Percentiles rank a stretch among this genome's conserved stretches.
Evolutionary conservation across 1,139 yeast genomes (phyloP).

Genomic region (Fermentozyma sake): DNA sequence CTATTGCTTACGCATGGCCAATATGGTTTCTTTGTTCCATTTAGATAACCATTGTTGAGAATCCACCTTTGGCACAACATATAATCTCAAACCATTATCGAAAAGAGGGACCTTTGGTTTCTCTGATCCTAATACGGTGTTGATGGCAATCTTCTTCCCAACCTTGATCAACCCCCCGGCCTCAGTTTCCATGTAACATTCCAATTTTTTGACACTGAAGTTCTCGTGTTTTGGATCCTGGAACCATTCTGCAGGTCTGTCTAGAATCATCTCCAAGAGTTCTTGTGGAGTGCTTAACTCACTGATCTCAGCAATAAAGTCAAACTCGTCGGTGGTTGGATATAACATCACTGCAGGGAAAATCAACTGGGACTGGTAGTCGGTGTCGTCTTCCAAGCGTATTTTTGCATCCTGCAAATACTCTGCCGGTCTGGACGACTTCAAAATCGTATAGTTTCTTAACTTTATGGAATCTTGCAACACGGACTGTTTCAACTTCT

Average conservation of each 20-base stretch:
- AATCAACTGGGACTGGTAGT: conserved; percentile 72
- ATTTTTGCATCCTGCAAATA: conserved; percentile 44
- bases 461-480: conserved; percentile 51
- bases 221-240: conserved; percentile 56
- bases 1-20: conserved; percentile 38
- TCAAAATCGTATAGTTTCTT: conserved; percentile 49
- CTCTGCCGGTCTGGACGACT: conserved; percentile 49
- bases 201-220: conserved; percentile 56
- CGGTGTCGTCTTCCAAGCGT: conserved; percentile 63
- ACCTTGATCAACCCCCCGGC: conserved; percentile 83
- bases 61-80: conserved; percentile 73
- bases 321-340: conserved; percentile 84
- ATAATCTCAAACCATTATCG: conserved; percentile 69
- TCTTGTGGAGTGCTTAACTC: conserved; percentile 65
- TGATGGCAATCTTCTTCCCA: conserved; percentile 71
- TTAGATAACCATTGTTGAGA: conserved; percentile 59
- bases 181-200: conserved; percentile 76
- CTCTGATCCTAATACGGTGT: conserved; percentile 58
- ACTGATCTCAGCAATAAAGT: conserved; percentile 69
- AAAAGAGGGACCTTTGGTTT: conserved; percentile 71
- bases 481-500: conserved; percentile 28
- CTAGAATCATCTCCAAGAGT: conserved; percentile 49
- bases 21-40: conserved; percentile 66
- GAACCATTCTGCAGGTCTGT: conserved; percentile 72
- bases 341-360: conserved; percentile 79